These are phyloP conservation scores for Aureobasidium subglaciale DNA, from an alignment of 2,329 filamentous ascomycete genomes.

Conservation along the genomic window DNA sequence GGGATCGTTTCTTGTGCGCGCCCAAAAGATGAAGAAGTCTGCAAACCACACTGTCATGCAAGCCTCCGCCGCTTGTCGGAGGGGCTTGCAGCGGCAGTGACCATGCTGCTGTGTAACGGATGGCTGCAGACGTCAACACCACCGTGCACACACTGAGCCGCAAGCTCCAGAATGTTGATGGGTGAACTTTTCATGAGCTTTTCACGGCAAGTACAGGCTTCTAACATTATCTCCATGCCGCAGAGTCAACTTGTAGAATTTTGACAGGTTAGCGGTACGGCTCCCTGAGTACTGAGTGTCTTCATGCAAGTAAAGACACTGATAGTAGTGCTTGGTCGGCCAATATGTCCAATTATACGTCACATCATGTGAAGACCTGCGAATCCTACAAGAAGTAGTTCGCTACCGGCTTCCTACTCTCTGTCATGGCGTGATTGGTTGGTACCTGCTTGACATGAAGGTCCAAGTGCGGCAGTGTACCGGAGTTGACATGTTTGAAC, in stretches of 20 bases:
- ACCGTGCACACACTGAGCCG: conserved; percentile 7
- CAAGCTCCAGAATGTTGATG: background rate
- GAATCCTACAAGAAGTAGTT: background rate
- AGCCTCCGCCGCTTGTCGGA: conserved; percentile 9
- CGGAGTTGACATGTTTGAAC: conserved; percentile 12
- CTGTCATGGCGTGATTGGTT: conserved; percentile 3
- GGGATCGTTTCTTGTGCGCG: background rate
- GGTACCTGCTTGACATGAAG: conserved; percentile 4
- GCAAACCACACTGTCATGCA: conserved; percentile 15
- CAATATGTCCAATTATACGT: background rate
- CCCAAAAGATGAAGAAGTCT: conserved; percentile 12
- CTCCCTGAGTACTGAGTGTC: background rate
- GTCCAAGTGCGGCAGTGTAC: conserved; percentile 14
- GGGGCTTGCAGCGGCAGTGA: conserved; percentile 11
- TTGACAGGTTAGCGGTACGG: conserved; percentile 10
- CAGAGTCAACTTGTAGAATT: background rate
- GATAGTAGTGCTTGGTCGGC: background rate
- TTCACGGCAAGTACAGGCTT: conserved; percentile 12
- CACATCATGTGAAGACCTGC: conserved; percentile 8
- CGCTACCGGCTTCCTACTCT: conserved; percentile 2
- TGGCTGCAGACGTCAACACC: conserved; percentile 5
- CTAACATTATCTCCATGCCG: background rate
- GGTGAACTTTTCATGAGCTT: background rate
- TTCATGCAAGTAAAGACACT: background rate
- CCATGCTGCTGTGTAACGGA: conserved; percentile 16